Evolutionary conservation across 1,284 basidiomycete genomes (phyloP), one percentile per base, ranked within the genome.

Genomic region (Austropuccinia psidii): DNA sequence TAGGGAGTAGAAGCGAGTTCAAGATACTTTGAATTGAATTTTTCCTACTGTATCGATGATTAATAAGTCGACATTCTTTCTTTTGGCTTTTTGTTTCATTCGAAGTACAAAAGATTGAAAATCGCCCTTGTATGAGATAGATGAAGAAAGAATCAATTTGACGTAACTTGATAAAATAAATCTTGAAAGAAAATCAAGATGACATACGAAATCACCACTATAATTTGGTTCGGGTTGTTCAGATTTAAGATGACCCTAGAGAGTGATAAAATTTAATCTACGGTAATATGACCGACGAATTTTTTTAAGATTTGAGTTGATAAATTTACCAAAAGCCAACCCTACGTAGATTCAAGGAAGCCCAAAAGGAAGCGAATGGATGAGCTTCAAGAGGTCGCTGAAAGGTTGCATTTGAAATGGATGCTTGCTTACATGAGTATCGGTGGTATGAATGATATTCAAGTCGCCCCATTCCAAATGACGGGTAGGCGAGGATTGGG

Each of bases 371-470:
- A 70, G 41, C 13, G 27, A 29, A n/a, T 47, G 35, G 21, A 27
- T 13, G 54, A 21, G 41, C 50, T 27, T 37, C 35, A 27, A 66
- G 17, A 27, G 15, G n/a, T n/a, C n/a, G n/a, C n/a, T n/a, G 21
- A 35, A 24, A 21, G 41, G 24, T 13, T 27, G 31, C 19, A 60
- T 37, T n/a, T 19, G 9, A 58, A 58, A 58, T 15, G 31, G 55
- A 2, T 43, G 11, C 45, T 39, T n/a, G n/a, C 77, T 76, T 69
- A 80, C 90, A 80, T 91, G 90, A 52, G 85, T 87, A 79, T 91
- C 90, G 0, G 90, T 91, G 27, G 90, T 90, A 79, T 90, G 89
- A 62, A 91, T 83, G 77, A 89, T 83, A 77, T 91, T 90, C 52
- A 91, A 82, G 77, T 91, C 88, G 39, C 88, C 86, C 89, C 89